Percentiles rank a stretch among this genome's conserved stretches.
Conservation (phyloP, 1,139 yeast species). For the Suhomyces wounanorum region DNA sequence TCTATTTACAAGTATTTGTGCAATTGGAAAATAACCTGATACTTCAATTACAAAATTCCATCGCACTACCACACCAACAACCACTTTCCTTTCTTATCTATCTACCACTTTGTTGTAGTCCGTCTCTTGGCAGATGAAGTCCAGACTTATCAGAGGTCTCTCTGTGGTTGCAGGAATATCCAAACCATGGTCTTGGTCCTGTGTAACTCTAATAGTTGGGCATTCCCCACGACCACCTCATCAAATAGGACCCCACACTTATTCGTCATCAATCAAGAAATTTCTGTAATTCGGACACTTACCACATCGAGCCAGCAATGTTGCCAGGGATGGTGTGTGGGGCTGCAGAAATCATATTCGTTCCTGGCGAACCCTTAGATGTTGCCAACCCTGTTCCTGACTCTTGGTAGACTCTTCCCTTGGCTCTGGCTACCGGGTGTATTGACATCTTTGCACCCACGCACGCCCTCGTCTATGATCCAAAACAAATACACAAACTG, state of each 20-base stretch:
- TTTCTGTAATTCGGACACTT: not conserved
- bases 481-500: constrained; percentile 3
- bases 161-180: too few relatives aligned
- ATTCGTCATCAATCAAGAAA: not conserved
- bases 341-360: not conserved
- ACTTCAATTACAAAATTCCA: not conserved
- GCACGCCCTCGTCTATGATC: constrained; percentile 4
- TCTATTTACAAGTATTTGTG: not conserved
- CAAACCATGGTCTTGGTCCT: too few relatives aligned
- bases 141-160: too few relatives aligned
- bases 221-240: too few relatives aligned
- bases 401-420: not conserved
- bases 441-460: not conserved
- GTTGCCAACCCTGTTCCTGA: not conserved
- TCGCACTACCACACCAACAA: not conserved
- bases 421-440: not conserved
- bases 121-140: too few relatives aligned
- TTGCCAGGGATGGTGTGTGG: not conserved
- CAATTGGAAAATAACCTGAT: not conserved
- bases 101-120: too few relatives aligned
- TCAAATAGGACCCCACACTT: not conserved
- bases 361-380: not conserved
- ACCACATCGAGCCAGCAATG: not conserved
- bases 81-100: not conserved
- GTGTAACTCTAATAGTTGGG: too few relatives aligned